Conservation (phyloP, 495 filamentous ascomycete species). For the Penicillium odoratum region DNA sequence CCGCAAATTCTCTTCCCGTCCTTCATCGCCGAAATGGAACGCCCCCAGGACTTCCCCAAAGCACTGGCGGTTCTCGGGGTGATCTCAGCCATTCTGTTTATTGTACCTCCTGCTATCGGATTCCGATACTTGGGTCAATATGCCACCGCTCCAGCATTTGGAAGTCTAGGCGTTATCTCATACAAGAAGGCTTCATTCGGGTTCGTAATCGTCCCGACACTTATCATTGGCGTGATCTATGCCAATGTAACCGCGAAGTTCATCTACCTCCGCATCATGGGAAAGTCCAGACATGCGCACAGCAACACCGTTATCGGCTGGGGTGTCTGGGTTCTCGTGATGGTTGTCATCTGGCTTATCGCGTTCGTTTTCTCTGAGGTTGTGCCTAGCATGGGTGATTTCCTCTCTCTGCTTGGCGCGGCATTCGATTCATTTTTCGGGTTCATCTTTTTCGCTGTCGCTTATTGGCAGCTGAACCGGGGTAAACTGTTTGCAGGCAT, state of each 20-base stretch:
- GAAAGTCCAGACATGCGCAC: constrained; percentile 47
- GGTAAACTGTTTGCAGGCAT: constrained; percentile 32
- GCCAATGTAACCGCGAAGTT: constrained; percentile 54
- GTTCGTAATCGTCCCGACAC: constrained; percentile 47
- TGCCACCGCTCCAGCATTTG: constrained; percentile 52
- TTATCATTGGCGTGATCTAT: constrained; percentile 54
- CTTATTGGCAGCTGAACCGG: constrained; percentile 50
- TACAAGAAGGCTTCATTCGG: constrained; percentile 51
- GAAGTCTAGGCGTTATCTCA: constrained; percentile 42
- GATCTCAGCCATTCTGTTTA: constrained; percentile 53
- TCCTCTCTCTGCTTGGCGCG: constrained; percentile 53
- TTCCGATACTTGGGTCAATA: constrained; percentile 55
- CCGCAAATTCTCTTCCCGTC: constrained; percentile 57
- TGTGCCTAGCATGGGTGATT: constrained; percentile 50
- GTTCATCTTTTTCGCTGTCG: constrained; percentile 48
- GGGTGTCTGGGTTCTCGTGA: constrained; percentile 46
- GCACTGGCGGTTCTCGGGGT: constrained; percentile 46
- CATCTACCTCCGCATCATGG: constrained; percentile 49
- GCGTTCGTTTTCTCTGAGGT: constrained; percentile 53
- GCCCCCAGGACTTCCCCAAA: constrained; percentile 57
- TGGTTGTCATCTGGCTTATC: constrained; percentile 44
- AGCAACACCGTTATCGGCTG: constrained; percentile 51
- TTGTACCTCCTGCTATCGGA: constrained; percentile 51
- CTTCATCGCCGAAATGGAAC: constrained; percentile 59
- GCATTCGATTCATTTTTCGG: constrained; percentile 43